Evolutionary conservation across 192 early-diverging fungal genomes (phyloP).

Genomic region (Rhizophagus clarus): DNA sequence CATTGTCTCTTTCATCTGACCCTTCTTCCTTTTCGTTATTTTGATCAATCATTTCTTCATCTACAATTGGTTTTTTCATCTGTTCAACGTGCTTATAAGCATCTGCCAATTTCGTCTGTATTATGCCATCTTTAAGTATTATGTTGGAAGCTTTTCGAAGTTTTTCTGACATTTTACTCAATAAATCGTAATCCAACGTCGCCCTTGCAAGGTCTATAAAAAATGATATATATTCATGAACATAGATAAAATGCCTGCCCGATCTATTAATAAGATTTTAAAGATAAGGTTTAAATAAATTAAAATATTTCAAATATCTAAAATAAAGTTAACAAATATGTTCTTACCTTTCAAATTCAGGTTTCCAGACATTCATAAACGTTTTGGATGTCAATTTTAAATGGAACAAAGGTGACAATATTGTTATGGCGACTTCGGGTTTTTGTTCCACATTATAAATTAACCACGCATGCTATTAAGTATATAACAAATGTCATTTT

Average conservation of each 20-base stretch:
- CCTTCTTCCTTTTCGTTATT: neutral
- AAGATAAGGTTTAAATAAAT: conserved; percentile 3
- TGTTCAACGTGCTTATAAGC: conserved; percentile 1
- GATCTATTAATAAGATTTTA: conserved; percentile 42
- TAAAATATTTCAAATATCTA: neutral
- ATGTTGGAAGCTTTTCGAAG: conserved; percentile 17
- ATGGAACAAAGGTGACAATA: conserved; percentile 62
- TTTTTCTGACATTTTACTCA: conserved; percentile 5
- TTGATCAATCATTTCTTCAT: neutral
- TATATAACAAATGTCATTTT: neutral
- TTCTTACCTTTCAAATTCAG: conserved; percentile 71
- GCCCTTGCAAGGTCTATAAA: conserved; percentile 52
- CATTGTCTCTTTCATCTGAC: neutral
- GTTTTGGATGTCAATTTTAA: conserved; percentile 56
- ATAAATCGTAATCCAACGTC: neutral
- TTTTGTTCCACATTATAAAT: conserved; percentile 58
- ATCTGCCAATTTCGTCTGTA: neutral
- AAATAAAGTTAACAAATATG: neutral
- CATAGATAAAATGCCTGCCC: conserved; percentile 76
- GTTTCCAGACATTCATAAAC: conserved; percentile 74
- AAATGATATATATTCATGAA: conserved; percentile 67
- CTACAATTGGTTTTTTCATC: neutral
- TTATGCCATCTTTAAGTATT: conserved; percentile 6
- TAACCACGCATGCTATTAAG: conserved; percentile 64
- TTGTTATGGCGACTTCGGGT: conserved; percentile 57